Evolutionary conservation across 1,284 basidiomycete genomes (phyloP).

Genomic region (Exobasidium rhododendri): DNA sequence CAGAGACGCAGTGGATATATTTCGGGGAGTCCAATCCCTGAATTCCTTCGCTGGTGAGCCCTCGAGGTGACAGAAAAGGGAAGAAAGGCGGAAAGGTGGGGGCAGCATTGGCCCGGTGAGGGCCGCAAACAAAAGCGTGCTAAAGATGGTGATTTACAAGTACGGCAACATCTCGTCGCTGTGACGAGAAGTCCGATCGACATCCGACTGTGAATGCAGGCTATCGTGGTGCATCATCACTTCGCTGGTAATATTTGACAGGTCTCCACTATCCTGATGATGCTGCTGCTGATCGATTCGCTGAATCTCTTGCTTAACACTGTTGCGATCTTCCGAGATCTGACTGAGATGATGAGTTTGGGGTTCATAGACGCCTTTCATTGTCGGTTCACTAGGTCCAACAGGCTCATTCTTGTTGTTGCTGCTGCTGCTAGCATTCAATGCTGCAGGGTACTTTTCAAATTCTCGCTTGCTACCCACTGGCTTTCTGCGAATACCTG

Average conservation of each 20-base stretch:
- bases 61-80: too few species aligned
- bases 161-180: too few species aligned
- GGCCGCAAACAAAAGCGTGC: too few species aligned
- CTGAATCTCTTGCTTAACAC: neutral
- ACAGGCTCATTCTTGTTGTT: neutral
- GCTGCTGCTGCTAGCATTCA: neutral
- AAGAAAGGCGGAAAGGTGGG: too few species aligned
- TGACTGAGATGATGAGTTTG: constrained; percentile 7
- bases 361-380: constrained; percentile 2
- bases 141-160: too few species aligned
- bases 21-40: too few species aligned
- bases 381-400: neutral
- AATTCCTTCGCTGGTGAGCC: too few species aligned
- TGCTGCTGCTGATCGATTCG: constrained; percentile 1
- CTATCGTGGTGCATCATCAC: constrained; percentile 11
- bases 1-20: too few species aligned
- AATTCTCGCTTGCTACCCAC: neutral
- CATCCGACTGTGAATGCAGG: too few species aligned
- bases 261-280: neutral
- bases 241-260: neutral
- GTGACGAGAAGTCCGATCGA: too few species aligned
- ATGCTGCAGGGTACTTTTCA: neutral
- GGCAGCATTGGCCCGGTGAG: too few species aligned
- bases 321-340: neutral
- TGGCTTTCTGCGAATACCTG: neutral